Conservation (phyloP, 2,329 filamentous ascomycete genomes). For the Bipolaris gigantea region DNA sequence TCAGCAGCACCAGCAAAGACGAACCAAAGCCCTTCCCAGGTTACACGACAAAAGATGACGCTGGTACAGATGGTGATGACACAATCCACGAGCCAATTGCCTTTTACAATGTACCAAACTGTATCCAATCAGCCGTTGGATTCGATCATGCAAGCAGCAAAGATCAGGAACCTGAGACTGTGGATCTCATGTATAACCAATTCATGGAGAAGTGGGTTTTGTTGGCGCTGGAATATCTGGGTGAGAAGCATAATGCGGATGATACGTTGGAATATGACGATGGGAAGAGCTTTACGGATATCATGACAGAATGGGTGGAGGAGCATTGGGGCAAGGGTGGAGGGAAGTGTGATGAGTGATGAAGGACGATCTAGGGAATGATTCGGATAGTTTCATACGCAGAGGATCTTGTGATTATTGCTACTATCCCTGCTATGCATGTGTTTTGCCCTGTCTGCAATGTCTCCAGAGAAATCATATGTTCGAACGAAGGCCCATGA, state of each 20-base stretch:
- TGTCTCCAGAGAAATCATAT: background rate
- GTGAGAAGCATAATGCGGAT: slow-evolving; percentile 52
- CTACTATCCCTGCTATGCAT: background rate
- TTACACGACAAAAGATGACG: slow-evolving; percentile 88
- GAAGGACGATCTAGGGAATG: background rate
- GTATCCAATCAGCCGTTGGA: slow-evolving; percentile 68
- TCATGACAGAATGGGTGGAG: slow-evolving; percentile 63
- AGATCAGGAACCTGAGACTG: slow-evolving; percentile 63
- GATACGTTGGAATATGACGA: slow-evolving; percentile 58
- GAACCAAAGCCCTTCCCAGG: slow-evolving; percentile 62
- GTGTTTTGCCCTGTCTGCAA: background rate
- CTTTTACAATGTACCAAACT: slow-evolving; percentile 81
- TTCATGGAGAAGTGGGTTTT: slow-evolving; percentile 86
- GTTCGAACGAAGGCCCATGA: background rate
- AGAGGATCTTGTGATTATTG: background rate
- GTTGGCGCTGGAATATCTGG: slow-evolving; percentile 67
- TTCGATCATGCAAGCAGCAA: slow-evolving; percentile 50
- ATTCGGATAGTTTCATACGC: background rate
- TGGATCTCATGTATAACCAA: slow-evolving; percentile 89
- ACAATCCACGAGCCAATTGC: slow-evolving; percentile 75
- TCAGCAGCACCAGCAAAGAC: slow-evolving; percentile 1
- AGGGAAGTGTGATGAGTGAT: slow-evolving; percentile 9
- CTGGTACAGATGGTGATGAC: slow-evolving; percentile 83
- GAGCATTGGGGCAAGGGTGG: slow-evolving; percentile 53
- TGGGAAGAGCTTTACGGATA: slow-evolving; percentile 57